Conservation (phyloP, 495 filamentous ascomycete species). For the Hypoxylon perforatum region DNA sequence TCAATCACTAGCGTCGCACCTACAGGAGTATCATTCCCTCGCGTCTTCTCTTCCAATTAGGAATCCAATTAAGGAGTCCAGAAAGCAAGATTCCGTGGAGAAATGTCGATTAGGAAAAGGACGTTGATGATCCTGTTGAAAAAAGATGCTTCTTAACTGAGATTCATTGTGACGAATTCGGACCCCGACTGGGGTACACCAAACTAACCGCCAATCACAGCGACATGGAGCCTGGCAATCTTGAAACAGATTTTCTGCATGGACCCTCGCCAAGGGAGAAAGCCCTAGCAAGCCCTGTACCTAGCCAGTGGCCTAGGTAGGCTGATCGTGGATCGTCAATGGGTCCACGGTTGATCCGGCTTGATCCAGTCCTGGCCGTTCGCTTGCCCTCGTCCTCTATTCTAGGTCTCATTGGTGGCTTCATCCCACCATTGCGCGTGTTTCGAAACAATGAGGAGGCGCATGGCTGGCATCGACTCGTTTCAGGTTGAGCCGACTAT, state of each 20-base stretch:
- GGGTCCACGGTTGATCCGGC: slow-evolving; percentile 39
- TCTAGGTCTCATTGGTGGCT: slow-evolving; percentile 39
- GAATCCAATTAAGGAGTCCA: neutral
- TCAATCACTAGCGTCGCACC: slow-evolving; percentile 17
- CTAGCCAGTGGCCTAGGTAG: neutral
- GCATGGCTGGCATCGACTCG: slow-evolving; percentile 45
- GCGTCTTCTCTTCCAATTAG: slow-evolving; percentile 2
- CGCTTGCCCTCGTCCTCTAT: slow-evolving; percentile 30
- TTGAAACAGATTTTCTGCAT: slow-evolving; percentile 46
- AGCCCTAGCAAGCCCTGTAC: slow-evolving; percentile 8
- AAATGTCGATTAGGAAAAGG: slow-evolving; percentile 1
- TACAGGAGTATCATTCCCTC: slow-evolving; percentile 3
- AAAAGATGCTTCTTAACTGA: slow-evolving; percentile 16
- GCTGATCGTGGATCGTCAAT: slow-evolving; percentile 43
- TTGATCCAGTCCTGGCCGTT: slow-evolving; percentile 34
- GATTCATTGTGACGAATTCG: slow-evolving; percentile 22
- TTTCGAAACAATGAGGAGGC: slow-evolving; percentile 51
- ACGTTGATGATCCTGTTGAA: slow-evolving; percentile 15
- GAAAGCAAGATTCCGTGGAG: neutral
- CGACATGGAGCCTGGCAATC: slow-evolving; percentile 30
- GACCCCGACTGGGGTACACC: slow-evolving; percentile 10
- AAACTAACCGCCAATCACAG: slow-evolving; percentile 37
- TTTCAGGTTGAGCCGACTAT: slow-evolving; percentile 50
- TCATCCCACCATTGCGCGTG: slow-evolving; percentile 48
- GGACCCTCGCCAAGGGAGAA: slow-evolving; percentile 39